phyloP scores from a whole-genome alignment of 306 rosid genomes.

The Casuarina equisetifolia region DNA sequence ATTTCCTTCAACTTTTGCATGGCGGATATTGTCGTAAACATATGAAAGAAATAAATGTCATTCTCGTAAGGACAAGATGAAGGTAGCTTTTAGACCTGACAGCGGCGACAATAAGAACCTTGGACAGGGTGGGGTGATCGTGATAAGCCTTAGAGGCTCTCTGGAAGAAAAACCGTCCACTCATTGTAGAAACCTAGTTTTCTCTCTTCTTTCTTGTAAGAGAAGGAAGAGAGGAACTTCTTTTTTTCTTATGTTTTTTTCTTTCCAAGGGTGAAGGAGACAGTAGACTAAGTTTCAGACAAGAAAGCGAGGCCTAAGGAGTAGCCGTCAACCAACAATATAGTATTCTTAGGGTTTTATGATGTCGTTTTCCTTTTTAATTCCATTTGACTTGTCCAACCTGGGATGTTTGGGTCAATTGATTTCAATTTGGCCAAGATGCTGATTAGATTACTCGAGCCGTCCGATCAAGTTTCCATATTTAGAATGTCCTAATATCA shows the following conservation, averaged over 20 bases:
- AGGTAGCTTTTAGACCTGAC: constrained; percentile 41
- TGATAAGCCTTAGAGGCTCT: constrained; percentile 50
- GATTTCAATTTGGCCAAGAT: background rate
- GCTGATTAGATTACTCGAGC: background rate
- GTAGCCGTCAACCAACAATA: background rate
- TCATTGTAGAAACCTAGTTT: constrained; percentile 35
- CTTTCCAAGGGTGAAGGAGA: background rate
- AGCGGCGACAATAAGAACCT: constrained; percentile 59
- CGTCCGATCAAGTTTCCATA: background rate
- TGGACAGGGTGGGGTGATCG: constrained; percentile 44
- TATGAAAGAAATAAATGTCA: background rate
- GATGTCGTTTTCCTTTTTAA: too few relatives aligned
- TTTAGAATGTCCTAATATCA: too few relatives aligned
- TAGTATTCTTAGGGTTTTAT: background rate
- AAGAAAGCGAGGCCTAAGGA: background rate
- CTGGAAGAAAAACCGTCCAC: constrained; percentile 28
- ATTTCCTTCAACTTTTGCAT: background rate
- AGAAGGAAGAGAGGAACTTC: background rate
- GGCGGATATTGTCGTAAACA: background rate
- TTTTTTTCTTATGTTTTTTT: background rate
- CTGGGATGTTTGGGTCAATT: too few relatives aligned
- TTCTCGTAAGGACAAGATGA: background rate
- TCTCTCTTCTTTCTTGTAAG: constrained; percentile 5
- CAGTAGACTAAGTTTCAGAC: background rate
- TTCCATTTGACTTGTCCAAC: too few relatives aligned